Base-by-base conservation (phyloP, 202 grass and related monocot genomes). In the Cymbopogon flexuosus region DNA sequence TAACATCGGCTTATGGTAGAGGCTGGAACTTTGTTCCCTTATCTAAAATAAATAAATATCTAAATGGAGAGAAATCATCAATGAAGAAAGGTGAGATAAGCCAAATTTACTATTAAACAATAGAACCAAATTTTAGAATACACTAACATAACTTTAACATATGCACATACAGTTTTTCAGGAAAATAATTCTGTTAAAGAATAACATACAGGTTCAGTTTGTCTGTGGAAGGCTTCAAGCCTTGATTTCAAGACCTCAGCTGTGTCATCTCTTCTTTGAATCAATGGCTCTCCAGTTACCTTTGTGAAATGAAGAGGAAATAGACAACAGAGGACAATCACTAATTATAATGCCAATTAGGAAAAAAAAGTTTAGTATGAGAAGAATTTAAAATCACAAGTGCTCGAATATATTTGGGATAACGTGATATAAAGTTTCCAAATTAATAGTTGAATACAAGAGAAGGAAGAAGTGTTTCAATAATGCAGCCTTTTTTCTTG, bases 231-330 rank as follows among this genome's bases (percentile, higher is more conserved):
- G 52, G 95, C 81, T 82, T 97, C 95, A 86, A 94, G 95, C 88
- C 91, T 94, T 60, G 95, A 94, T 77, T 91, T 94, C 49, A 97
- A 89, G 30, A 97, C 90, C 21, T 86, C 90, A 75, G 95, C 88
- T 58, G 95, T 97, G 69, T 97, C 95, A 84, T 97, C 92, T 89
- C 81, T 97, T 73, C 92, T 94, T 83, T 97, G 92, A 76, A 98
- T 94, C 83, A 98, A 75, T 23, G 90, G 88, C 54, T 98, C 95
- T 81, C 95, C 90, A 13, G 95, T 86, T 75, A 98, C 92, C 95
- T 98, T 80, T 13, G 63, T 12, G 73, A 59, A 86, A 85, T 60
- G n/a, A 77, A 54, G 5, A 40, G 2, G 78, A 34, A 77, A 57
- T n/a, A 34, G 15, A 41, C 13, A 86, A 82, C 24, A 73, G 33